Percentiles rank a stretch among this genome's conserved stretches.
phyloP scores from a whole-genome alignment of 495 filamentous ascomycete species.

The Penicillium cosmopolitanum region DNA sequence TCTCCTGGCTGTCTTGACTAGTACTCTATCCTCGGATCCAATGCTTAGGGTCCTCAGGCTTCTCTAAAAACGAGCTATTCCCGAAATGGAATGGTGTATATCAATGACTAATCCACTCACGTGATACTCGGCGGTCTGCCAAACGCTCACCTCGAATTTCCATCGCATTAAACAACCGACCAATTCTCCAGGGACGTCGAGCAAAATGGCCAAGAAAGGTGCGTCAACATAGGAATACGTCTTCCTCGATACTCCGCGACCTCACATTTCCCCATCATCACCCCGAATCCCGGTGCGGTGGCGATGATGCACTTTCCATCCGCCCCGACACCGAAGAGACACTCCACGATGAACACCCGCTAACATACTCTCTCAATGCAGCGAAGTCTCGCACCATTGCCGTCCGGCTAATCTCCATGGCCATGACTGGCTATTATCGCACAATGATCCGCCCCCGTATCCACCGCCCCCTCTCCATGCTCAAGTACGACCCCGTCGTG shows the following conservation, averaged over 20 bases:
- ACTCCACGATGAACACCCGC: conserved; percentile 7
- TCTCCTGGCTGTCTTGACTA: no score
- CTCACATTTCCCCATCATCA: neutral
- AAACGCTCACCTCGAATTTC: conserved; percentile 21
- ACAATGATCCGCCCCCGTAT: conserved; percentile 81
- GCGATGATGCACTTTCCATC: neutral
- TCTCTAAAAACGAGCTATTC: neutral
- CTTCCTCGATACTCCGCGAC: no score
- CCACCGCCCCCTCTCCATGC: conserved; percentile 86
- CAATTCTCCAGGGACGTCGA: conserved; percentile 21
- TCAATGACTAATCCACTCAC: conserved; percentile 17
- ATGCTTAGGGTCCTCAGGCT: neutral
- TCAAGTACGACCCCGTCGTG: conserved; percentile 99
- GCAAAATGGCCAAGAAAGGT: conserved; percentile 43
- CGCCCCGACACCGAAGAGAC: neutral
- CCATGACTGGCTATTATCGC: conserved; percentile 96
- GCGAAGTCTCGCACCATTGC: conserved; percentile 90
- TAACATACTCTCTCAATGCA: conserved; percentile 36
- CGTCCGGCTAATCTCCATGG: conserved; percentile 97
- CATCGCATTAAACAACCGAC: conserved; percentile 17
- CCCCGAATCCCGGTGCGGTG: neutral
- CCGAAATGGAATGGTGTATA: neutral
- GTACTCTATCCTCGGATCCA: no score
- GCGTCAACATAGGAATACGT: neutral
- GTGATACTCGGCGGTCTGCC: conserved; percentile 18